These are phyloP conservation scores for Mycena galericulata DNA, from an alignment of 768 basidiomycete species.

Conservation along the genomic window DNA sequence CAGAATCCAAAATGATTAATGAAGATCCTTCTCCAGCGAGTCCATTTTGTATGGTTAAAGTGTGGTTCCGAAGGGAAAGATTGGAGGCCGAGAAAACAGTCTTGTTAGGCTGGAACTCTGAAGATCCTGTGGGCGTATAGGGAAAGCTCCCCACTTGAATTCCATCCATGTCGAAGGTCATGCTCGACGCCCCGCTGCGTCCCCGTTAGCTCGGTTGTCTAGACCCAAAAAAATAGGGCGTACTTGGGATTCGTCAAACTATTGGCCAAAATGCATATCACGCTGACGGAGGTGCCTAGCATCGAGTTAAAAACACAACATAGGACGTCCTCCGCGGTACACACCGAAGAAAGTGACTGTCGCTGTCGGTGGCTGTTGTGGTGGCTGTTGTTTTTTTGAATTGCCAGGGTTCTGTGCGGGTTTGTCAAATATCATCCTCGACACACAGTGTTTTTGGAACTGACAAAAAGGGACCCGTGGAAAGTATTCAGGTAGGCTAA, in stretches of 20 bases:
- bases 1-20: slow-evolving; percentile 31
- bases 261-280: slow-evolving; percentile 27
- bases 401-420: background rate
- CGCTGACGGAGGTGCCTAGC: slow-evolving; percentile 29
- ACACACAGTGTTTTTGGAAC: slow-evolving; percentile 4
- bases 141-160: background rate
- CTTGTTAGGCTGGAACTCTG: slow-evolving; percentile 1
- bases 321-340: background rate
- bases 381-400: background rate
- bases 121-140: slow-evolving; percentile 10
- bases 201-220: background rate
- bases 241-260: slow-evolving; percentile 14
- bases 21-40: background rate
- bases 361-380: background rate
- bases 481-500: slow-evolving; percentile 4
- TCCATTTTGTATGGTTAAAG: slow-evolving; percentile 23
- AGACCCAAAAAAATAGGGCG: background rate
- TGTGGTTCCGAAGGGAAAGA: slow-evolving; percentile 12
- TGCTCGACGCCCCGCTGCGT: slow-evolving; percentile 13
- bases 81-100: slow-evolving; percentile 19
- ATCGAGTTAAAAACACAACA: background rate
- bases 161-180: slow-evolving; percentile 27
- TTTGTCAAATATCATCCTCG: too few species aligned
- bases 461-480: slow-evolving; percentile 20
- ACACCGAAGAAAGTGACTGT: slow-evolving; percentile 24